Conservation (phyloP, 2,329 filamentous ascomycete genomes). For the Didymellaceae sp. region DNA sequence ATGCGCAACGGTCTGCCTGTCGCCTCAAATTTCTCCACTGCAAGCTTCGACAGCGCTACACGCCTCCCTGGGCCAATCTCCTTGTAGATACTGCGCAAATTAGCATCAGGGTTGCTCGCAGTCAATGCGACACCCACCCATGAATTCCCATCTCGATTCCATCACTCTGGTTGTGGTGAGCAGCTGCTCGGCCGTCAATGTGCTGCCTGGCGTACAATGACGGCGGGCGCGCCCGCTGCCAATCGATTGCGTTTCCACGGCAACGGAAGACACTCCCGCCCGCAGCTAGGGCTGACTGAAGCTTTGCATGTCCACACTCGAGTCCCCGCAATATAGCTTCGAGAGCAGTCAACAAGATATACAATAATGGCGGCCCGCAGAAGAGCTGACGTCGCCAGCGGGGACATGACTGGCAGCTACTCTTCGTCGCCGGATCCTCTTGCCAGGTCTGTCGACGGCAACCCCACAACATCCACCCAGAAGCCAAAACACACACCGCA, state of each 20-base stretch:
- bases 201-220: constrained; percentile 18
- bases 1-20: constrained; percentile 78
- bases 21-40: constrained; percentile 75
- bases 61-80: constrained; percentile 84
- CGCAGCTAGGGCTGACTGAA: not conserved
- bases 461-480: constrained; percentile 26
- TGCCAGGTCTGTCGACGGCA: constrained; percentile 37
- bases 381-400: constrained; percentile 20
- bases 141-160: constrained; percentile 49
- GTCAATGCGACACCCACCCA: constrained; percentile 35
- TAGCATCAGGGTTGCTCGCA: constrained; percentile 7
- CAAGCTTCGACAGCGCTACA: constrained; percentile 81
- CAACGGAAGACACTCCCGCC: constrained; percentile 23
- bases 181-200: not conserved
- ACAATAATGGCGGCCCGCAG: constrained; percentile 34
- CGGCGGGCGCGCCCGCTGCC: constrained; percentile 21
- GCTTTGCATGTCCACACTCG: constrained; percentile 15
- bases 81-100: constrained; percentile 75
- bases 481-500: constrained; percentile 29
- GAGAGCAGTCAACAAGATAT: not conserved
- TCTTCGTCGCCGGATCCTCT: constrained; percentile 50
- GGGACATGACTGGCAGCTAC: constrained; percentile 30
- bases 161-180: not conserved
- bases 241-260: constrained; percentile 44
- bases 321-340: not conserved